Base-by-base conservation (phyloP, 257 asterid genomes). In the Eustoma russellianum region DNA sequence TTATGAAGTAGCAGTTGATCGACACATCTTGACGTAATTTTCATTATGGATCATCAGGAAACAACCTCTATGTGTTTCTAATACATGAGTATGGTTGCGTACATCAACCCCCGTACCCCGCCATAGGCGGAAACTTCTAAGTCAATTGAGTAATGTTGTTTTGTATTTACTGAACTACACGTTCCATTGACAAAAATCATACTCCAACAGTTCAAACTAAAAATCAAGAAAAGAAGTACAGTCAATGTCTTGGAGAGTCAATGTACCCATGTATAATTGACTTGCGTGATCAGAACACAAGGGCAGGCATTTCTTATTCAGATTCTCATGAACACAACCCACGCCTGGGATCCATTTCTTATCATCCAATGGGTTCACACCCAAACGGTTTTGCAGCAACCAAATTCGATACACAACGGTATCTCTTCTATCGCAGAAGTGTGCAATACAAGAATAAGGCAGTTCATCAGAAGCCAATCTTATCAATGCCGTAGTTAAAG, bases 261-360 rank as follows among this genome's bases (percentile, higher is more conserved):
- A 48, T 73, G 75, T 80, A 33, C 96, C 98, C 78, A 84, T 56
- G 73, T 91, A 84, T 15, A 87, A 50, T n/a, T 87, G 94, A 59
- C 86, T 79, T 51, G 61, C 51, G 65, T 91, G 96, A 47, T 72
- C 54, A 47, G 69, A 12, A 66, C 98, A 91, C 46, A 87, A 63
- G 13, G 95, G 88, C 28, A 70, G 55, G 70, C 98, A 91, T 66
- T 88, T 91, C 52, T 82, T 66, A 48, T 79, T 76, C 33, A 91
- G 46, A 65, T 81, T 67, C 24, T 72, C 78, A 35, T 86, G 84
- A 65, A 75, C 69, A 5, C 72, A 78, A 16, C 85, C 86, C 83
- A 83, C 74, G 46, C 75, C 74, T 9, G 53, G 69, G 68, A 69
- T 63, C 82, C 85, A 65, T 19, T 30, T 55, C 6, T 53, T 60